These are phyloP conservation scores for Xylariales sp. DNA, from an alignment of 2,329 filamentous ascomycete genomes.

Conservation along the genomic window DNA sequence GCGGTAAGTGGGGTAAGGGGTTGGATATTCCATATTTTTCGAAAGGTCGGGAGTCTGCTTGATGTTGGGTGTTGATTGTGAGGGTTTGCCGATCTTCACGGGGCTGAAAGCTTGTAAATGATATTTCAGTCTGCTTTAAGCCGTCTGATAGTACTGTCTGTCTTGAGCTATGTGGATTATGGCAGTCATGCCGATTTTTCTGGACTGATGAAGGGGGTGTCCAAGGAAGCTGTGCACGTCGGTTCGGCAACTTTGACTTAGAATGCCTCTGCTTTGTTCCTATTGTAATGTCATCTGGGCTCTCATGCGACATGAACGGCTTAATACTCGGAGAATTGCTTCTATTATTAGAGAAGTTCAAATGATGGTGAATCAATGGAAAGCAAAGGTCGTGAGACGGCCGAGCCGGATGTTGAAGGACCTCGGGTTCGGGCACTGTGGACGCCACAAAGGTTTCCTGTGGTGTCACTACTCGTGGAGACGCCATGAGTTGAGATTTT, in stretches of 20 bases:
- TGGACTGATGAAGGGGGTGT: slow-evolving; percentile 23
- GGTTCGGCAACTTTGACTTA: no score
- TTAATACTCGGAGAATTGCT: slow-evolving; percentile 5
- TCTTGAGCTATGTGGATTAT: not conserved
- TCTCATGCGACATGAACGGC: slow-evolving; percentile 18
- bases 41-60: no score
- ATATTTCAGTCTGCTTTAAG: slow-evolving; percentile 21
- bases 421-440: slow-evolving; percentile 18
- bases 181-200: slow-evolving; percentile 5
- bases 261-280: slow-evolving; percentile 2
- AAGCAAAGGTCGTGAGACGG: slow-evolving; percentile 23
- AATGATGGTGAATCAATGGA: slow-evolving; percentile 13
- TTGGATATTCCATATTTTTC: no score
- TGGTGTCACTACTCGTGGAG: not conserved
- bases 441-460: slow-evolving; percentile 1
- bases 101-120: slow-evolving; percentile 9
- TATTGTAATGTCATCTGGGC: slow-evolving; percentile 17
- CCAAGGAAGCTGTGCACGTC: slow-evolving; percentile 18
- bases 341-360: slow-evolving; percentile 3
- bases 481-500: no score
- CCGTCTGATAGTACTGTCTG: slow-evolving; percentile 4
- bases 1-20: no score
- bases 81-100: no score
- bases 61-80: not conserved
- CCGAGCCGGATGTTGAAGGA: slow-evolving; percentile 20